These are phyloP conservation scores for Somion occarium DNA, from an alignment of 1,284 basidiomycete species.

Conservation along the genomic window DNA sequence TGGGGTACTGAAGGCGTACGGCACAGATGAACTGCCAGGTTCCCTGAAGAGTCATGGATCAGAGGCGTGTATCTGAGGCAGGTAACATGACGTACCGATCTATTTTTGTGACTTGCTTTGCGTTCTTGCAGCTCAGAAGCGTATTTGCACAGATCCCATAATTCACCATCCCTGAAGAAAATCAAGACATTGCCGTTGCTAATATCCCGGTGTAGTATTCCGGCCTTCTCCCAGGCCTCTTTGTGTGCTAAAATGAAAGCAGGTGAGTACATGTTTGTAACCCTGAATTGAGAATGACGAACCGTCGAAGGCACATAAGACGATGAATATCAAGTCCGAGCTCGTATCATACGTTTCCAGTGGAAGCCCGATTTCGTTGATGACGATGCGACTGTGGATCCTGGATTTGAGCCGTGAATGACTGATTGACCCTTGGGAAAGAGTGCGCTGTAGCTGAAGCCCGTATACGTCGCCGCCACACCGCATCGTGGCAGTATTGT, in stretches of 20 bases:
- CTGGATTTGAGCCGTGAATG: neutral
- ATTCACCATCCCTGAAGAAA: neutral
- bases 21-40: constrained; percentile 7
- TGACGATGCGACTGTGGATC: constrained; percentile 3
- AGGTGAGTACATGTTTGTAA: neutral
- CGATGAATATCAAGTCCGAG: neutral
- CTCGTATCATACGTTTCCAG: neutral
- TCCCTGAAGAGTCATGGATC: neutral
- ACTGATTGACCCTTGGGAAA: neutral
- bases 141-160: constrained; percentile 5
- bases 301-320: neutral
- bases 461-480: neutral
- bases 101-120: neutral
- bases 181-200: constrained; percentile 3
- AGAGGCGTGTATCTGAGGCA: neutral
- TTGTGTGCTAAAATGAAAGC: neutral
- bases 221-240: neutral
- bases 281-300: neutral
- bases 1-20: neutral
- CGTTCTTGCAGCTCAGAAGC: neutral
- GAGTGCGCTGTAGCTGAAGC: neutral
- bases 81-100: neutral
- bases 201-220: constrained; percentile 1
- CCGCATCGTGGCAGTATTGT: neutral
- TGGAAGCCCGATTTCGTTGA: constrained; percentile 3